Base-by-base conservation (phyloP, 202 grass and related monocot species). In the Eragrostis tef region DNA sequence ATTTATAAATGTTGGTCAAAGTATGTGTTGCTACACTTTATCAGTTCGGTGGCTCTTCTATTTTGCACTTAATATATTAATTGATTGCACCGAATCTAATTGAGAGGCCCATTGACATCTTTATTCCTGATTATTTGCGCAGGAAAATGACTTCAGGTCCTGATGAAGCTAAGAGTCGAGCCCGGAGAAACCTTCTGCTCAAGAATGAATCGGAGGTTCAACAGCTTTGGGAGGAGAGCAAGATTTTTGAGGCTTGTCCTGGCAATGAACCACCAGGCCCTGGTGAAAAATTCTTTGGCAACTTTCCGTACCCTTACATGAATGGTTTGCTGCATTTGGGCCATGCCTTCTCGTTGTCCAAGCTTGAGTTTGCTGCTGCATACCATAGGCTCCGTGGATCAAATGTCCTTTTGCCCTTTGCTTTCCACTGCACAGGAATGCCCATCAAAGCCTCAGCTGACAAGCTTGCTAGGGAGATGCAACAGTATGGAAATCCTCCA, bases 391-490 rank as follows among this genome's bases (percentile, higher is more conserved):
- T 94, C n/a, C 41, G 80, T 49, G 91, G 94, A 12, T 74, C 85
- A 53, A 97, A 97, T 73, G 89, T 97, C 13, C 84, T 94, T 29
- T 67, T 97, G 72, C 94, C 91, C 20, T 97, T 97, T 86, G 91
- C 82, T 85, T 97, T 97, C 75, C 94, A 97, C 42, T 92, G 91
- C 81, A 97, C 94, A 46, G 89, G 94, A 68, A 97, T 97, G 94
- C 91, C 91, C 63, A 97, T 97, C 73, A 97, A 97, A 70, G 91
- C 91, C 49, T 94, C 94, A 1, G 91, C 91, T 20, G 91, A 97
- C 65, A 94, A 97, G 60, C 81, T 91, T 75, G 73, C 61, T 29
- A 75, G 88, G 47, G 91, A 94, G 77, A 83, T 79, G 4, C 57
- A 87, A 66, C 80, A 81, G 6, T 90, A 71, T 60, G 94, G 94